Percentiles rank a stretch among this genome's conserved stretches.
Conservation (phyloP, 345 rosid species). For the Populus alba region DNA sequence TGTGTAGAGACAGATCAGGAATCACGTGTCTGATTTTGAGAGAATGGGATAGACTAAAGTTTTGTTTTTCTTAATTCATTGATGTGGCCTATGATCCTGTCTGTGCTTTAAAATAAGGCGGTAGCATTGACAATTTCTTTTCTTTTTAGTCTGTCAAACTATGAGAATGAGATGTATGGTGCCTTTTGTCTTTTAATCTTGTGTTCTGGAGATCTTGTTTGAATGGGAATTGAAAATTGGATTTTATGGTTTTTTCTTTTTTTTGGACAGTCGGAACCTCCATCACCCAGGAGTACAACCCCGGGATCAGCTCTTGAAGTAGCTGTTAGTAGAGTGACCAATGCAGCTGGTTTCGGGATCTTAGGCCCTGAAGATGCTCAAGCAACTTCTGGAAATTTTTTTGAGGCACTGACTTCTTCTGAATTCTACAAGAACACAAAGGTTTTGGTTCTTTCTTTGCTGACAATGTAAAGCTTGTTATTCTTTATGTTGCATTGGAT, state of each 20-base stretch:
- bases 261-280: slow-evolving; percentile 69
- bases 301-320: slow-evolving; percentile 52
- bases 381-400: slow-evolving; percentile 82
- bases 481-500: background rate
- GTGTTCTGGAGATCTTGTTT: background rate
- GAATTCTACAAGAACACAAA: slow-evolving; percentile 73
- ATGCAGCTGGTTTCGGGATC: slow-evolving; percentile 38
- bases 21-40: background rate
- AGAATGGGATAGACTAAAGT: background rate
- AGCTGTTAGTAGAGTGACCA: slow-evolving; percentile 48
- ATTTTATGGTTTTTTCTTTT: background rate
- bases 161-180: background rate
- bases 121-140: background rate
- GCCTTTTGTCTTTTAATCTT: background rate
- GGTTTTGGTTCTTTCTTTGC: slow-evolving; percentile 37
- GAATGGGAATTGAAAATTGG: background rate
- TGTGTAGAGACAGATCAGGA: background rate
- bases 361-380: slow-evolving; percentile 74
- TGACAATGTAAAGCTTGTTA: background rate
- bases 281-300: slow-evolving; percentile 72
- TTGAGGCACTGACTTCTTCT: slow-evolving; percentile 77
- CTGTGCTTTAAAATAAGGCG: background rate
- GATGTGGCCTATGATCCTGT: background rate
- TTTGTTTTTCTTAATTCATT: background rate
- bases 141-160: background rate